Evolutionary conservation across 805 yeast species (phyloP), one percentile per base, ranked within the genome.

Genomic region (Metschnikowia baotianmanensis): DNA sequence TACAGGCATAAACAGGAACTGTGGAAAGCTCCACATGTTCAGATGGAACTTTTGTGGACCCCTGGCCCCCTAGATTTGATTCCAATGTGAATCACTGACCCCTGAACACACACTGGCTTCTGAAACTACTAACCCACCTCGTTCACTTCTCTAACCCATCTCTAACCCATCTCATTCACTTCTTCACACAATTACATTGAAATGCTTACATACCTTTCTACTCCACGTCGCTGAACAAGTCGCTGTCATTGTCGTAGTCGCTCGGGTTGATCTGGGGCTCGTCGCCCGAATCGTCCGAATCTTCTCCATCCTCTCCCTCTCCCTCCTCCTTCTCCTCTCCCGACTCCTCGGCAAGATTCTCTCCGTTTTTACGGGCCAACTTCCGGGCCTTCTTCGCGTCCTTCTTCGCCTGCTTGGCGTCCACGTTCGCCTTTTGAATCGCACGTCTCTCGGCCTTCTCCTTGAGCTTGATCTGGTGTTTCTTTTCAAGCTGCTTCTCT

Each of bases 351-450:
- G 53, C 57, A 17, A 40, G 50, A 17, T 38, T 43, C 9, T 62
- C 60, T 42, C 63, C 63, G 37, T 56, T 36, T 61, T 76, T 58
- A 69, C 82, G 66, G 52, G 74, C 77, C 65, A 74, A 65, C 63
- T 78, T 74, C 54, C 95, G 78, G 42, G 80, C 79, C 53, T 82
- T 82, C 69, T 84, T 86, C 8, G 80, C 85, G 30, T 77, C 81
- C 57, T 83, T 83, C 56, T 74, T 82, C 36, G 81, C 88, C 48
- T 78, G 77, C 74, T 85, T 90, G 40, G 76, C 78, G 17, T 80
- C 75, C 38, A 90, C 84, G 57, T 89, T 86, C 32, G 75, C 90
- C 51, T 79, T 80, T 64, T 90, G 97, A 55, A 77, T 81, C 50
- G 79, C 78, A 59, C 84, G 78, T 66, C 97, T 78, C 54, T 78